Evolutionary conservation across 805 yeast species (phyloP).

Genomic region (Scheffersomyces spartinae): DNA sequence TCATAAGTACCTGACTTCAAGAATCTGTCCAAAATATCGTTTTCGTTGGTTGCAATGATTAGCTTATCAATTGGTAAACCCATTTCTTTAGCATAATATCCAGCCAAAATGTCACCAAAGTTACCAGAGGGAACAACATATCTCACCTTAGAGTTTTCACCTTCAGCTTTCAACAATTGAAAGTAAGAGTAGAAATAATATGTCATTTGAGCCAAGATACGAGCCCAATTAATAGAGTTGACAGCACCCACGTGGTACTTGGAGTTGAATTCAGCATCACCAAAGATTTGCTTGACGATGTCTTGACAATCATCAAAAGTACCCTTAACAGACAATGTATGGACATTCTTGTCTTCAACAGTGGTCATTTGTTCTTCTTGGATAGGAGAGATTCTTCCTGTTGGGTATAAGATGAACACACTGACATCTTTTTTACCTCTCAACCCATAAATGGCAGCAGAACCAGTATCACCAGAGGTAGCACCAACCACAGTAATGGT

Average conservation of each 20-base stretch:
- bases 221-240: slow-evolving; percentile 98
- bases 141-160: slow-evolving; percentile 38
- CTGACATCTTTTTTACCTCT: slow-evolving; percentile 97
- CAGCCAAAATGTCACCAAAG: slow-evolving; percentile 97
- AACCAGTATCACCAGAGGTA: slow-evolving; percentile 97
- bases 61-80: slow-evolving; percentile 83
- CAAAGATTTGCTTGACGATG: slow-evolving; percentile 85
- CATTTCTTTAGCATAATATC: slow-evolving; percentile 89
- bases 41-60: slow-evolving; percentile 91
- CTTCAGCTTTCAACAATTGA: slow-evolving; percentile 38
- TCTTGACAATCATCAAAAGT: slow-evolving; percentile 98
- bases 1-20: slow-evolving; percentile 77
- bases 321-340: slow-evolving; percentile 89
- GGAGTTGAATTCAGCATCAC: slow-evolving; percentile 77
- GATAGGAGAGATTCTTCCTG: slow-evolving; percentile 93
- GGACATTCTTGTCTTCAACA: slow-evolving; percentile 84
- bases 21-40: slow-evolving; percentile 91
- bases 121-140: slow-evolving; percentile 97
- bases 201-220: slow-evolving; percentile 95
- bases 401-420: slow-evolving; percentile 91
- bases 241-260: slow-evolving; percentile 95
- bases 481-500: slow-evolving; percentile 96
- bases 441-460: slow-evolving; percentile 97
- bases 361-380: slow-evolving; percentile 99
- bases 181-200: slow-evolving; percentile 92